These are phyloP conservation scores for Lasiosphaeriaceae sp. DNA, from an alignment of 495 filamentous ascomycete genomes.

Conservation along the genomic window DNA sequence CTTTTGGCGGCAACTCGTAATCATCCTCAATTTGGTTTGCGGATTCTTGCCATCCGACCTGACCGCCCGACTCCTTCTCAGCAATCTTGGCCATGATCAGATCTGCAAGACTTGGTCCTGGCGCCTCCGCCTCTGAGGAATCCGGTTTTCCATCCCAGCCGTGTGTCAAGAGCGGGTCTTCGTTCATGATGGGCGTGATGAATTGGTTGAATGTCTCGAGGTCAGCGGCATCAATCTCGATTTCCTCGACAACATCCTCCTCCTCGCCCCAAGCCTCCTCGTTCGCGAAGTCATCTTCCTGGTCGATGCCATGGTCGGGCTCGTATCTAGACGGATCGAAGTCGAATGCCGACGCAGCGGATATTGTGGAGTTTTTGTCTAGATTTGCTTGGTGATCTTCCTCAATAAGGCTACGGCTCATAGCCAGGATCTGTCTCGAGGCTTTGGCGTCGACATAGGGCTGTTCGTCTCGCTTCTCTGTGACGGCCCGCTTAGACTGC, in stretches of 20 bases:
- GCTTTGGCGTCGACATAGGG: slow-evolving; percentile 79
- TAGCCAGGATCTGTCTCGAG: slow-evolving; percentile 80
- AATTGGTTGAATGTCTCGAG: slow-evolving; percentile 88
- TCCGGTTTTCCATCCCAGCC: slow-evolving; percentile 43
- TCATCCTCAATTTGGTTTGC: slow-evolving; percentile 61
- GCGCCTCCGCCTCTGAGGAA: slow-evolving; percentile 46
- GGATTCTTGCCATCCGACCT: slow-evolving; percentile 27
- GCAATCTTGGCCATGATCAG: slow-evolving; percentile 93
- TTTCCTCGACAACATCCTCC: slow-evolving; percentile 70
- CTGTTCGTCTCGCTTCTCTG: slow-evolving; percentile 60
- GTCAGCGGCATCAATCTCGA: slow-evolving; percentile 86
- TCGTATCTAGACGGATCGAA: slow-evolving; percentile 39
- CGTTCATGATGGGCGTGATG: slow-evolving; percentile 56
- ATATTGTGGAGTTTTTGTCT: background rate
- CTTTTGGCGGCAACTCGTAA: slow-evolving; percentile 83
- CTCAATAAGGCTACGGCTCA: slow-evolving; percentile 77
- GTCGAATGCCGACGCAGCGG: slow-evolving; percentile 36
- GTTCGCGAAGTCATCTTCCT: slow-evolving; percentile 44
- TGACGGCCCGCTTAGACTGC: slow-evolving; percentile 53
- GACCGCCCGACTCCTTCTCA: slow-evolving; percentile 72
- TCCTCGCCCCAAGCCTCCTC: slow-evolving; percentile 63
- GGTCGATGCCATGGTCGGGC: slow-evolving; percentile 17
- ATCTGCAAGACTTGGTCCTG: slow-evolving; percentile 79
- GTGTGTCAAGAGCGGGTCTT: slow-evolving; percentile 48
- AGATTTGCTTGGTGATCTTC: slow-evolving; percentile 50